phyloP scores from a whole-genome alignment of 176 grass and related monocot species.

The Echinochloa phyllopogon region DNA sequence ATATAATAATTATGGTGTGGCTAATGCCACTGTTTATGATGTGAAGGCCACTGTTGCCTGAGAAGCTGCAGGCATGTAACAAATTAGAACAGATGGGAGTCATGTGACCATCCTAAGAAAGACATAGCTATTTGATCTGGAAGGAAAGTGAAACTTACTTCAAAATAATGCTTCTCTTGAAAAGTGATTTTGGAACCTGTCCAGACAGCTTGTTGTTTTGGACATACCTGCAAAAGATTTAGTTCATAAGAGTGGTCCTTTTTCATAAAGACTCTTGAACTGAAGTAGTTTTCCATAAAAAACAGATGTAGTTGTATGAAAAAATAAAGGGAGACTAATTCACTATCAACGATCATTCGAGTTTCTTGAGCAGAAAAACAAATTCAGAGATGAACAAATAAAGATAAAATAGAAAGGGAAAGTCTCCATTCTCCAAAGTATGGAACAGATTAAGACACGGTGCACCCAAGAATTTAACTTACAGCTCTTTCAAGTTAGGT shows the following conservation, averaged over 20 bases:
- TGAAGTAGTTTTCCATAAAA: neutral
- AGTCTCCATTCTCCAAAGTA: neutral
- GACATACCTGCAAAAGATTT: constrained; percentile 67
- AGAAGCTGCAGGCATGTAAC: constrained; percentile 56
- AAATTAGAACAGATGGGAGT: constrained; percentile 43
- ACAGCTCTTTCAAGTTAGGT: constrained; percentile 88
- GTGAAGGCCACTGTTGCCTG: constrained; percentile 72
- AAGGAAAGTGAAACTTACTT: constrained; percentile 64
- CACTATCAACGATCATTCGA: neutral
- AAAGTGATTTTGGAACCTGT: constrained; percentile 66
- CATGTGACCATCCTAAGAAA: constrained; percentile 11
- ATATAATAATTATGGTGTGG: constrained; percentile 54
- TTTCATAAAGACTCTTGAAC: neutral
- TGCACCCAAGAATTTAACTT: constrained; percentile 53
- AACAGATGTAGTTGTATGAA: neutral
- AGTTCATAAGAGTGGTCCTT: constrained; percentile 27
- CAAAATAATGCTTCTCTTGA: constrained; percentile 76
- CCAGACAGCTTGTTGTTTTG: constrained; percentile 89
- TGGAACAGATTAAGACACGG: constrained; percentile 17
- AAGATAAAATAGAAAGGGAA: neutral
- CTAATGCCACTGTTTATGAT: constrained; percentile 31
- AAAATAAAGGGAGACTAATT: neutral
- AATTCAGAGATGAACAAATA: constrained; percentile 22
- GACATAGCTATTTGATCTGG: constrained; percentile 9
- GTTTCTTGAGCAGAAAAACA: neutral